Conservation (phyloP, 805 yeast species). For the Ascoidea rubescens region DNA sequence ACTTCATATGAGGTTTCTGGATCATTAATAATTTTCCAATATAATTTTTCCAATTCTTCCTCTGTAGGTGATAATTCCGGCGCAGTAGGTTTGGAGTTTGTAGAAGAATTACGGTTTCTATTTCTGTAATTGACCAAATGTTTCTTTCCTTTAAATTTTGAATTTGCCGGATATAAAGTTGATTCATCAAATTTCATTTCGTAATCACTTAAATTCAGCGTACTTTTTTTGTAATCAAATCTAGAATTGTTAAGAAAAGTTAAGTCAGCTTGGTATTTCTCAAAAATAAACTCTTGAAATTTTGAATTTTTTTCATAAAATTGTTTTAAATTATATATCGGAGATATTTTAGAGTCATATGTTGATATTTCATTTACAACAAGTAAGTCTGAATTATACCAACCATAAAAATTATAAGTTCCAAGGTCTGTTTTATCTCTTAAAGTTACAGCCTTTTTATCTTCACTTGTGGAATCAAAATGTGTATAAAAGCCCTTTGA, state of each 20-base stretch:
- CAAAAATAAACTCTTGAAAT: constrained; percentile 16
- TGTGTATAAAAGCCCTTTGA: constrained; percentile 38
- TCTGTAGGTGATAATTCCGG: constrained; percentile 5
- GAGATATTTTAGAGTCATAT: constrained; percentile 27
- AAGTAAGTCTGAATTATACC: constrained; percentile 23
- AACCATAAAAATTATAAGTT: constrained; percentile 26
- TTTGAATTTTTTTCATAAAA: constrained; percentile 41
- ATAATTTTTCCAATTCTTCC: constrained; percentile 25
- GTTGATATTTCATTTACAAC: constrained; percentile 25
- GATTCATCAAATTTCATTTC: not conserved
- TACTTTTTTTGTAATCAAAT: not conserved
- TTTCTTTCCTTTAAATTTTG: not conserved
- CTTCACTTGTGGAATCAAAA: constrained; percentile 33
- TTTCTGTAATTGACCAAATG: not conserved
- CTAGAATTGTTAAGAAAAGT: constrained; percentile 4
- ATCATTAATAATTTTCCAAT: constrained; percentile 25
- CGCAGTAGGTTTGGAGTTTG: no score
- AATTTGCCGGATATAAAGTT: not conserved
- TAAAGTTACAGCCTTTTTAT: constrained; percentile 23
- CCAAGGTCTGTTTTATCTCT: constrained; percentile 22
- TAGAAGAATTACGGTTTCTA: no score
- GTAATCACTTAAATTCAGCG: not conserved
- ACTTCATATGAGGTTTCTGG: constrained; percentile 19
- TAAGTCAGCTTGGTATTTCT: constrained; percentile 3
- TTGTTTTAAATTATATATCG: constrained; percentile 40